Conservation (phyloP, 352 stramenopile species). For the Phytophthora idaei region DNA sequence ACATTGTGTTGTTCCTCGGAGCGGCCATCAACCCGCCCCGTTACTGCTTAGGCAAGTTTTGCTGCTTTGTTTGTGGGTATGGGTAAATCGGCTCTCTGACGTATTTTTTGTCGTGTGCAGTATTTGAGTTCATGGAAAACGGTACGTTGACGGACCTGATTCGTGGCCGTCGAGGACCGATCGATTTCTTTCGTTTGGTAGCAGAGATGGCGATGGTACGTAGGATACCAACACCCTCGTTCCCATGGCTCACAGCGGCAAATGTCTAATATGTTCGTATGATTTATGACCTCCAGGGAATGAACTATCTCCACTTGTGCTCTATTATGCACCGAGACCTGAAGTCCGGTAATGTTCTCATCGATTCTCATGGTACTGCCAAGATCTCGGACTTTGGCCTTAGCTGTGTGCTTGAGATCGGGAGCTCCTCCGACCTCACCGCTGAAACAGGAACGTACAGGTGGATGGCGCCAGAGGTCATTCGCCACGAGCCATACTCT, state of each 20-base stretch:
- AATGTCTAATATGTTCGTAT: conserved; percentile 4
- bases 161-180: conserved; percentile 55
- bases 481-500: conserved; percentile 93
- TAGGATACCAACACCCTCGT: background rate
- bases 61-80: background rate
- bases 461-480: conserved; percentile 96
- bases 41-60: conserved; percentile 77
- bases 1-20: conserved; percentile 88
- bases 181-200: conserved; percentile 85
- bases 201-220: conserved; percentile 82
- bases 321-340: conserved; percentile 96
- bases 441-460: conserved; percentile 91
- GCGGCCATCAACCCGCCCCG: conserved; percentile 76
- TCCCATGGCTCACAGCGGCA: too few relatives aligned
- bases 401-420: conserved; percentile 85
- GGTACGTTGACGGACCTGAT: conserved; percentile 88
- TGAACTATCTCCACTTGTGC: conserved; percentile 95
- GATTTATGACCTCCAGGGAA: conserved; percentile 59
- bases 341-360: conserved; percentile 95
- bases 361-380: conserved; percentile 80
- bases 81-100: background rate
- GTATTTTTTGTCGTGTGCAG: conserved; percentile 22
- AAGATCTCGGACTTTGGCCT: conserved; percentile 92
- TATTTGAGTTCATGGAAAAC: conserved; percentile 91
- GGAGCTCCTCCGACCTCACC: conserved; percentile 77